Percentiles rank a stretch among this genome's conserved stretches.
Conservation (phyloP, 129 eudicot species). For the Flaveria brownii region DNA sequence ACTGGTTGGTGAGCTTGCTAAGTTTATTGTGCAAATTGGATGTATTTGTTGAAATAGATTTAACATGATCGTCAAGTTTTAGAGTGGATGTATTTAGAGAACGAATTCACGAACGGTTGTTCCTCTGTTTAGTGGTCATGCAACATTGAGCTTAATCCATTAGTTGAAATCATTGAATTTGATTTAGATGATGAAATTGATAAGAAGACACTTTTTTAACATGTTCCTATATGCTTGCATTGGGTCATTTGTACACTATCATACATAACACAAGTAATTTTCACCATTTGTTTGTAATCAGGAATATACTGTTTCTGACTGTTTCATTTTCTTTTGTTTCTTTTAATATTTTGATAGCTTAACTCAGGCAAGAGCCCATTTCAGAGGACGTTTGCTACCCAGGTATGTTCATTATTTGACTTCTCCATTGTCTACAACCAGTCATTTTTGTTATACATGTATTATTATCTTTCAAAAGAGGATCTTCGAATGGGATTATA, state of each 20-base stretch:
- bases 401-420: conserved; percentile 48
- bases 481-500: neutral
- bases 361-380: conserved; percentile 89
- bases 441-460: neutral
- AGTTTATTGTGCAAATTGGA: too few species aligned
- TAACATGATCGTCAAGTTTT: neutral
- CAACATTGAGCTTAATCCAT: neutral
- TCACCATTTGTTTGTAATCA: conserved; percentile 4
- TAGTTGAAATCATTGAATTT: neutral
- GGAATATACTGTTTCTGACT: conserved; percentile 18
- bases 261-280: neutral
- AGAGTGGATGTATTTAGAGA: conserved; percentile 18
- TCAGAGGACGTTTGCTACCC: conserved; percentile 87
- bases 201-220: neutral
- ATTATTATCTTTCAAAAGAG: neutral
- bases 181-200: neutral
- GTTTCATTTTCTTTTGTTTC: conserved; percentile 1
- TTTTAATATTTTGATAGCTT: conserved; percentile 47
- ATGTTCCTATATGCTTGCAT: conserved; percentile 9
- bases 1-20: too few species aligned
- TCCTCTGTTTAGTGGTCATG: neutral
- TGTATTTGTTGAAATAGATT: neutral
- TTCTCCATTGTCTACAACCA: neutral
- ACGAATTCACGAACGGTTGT: neutral
- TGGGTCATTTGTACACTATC: conserved; percentile 8